Percentiles rank a stretch among this genome's conserved stretches.
These are phyloP conservation scores for Verticillium klebahnii DNA, from an alignment of 2,329 filamentous ascomycete genomes.

Conservation along the genomic window DNA sequence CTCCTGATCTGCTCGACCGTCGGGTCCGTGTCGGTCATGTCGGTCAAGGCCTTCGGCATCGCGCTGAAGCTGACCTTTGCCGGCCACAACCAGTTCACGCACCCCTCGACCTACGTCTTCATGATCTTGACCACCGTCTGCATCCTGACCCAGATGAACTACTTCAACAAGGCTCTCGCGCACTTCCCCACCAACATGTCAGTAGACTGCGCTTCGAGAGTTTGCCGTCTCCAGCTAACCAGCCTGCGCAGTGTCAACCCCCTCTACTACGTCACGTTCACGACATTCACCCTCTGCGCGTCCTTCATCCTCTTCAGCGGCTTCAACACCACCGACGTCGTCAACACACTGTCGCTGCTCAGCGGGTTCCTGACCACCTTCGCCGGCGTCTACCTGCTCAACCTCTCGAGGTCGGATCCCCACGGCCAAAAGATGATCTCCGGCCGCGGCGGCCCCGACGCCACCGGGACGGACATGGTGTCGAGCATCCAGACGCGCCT, in stretches of 20 bases:
- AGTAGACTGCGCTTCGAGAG: slow-evolving; percentile 26
- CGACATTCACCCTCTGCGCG: slow-evolving; percentile 86
- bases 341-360: slow-evolving; percentile 88
- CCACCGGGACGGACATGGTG: slow-evolving; percentile 86
- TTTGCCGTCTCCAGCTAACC: not conserved
- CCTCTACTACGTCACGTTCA: slow-evolving; percentile 96
- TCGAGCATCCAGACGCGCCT: slow-evolving; percentile 84
- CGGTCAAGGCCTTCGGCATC: slow-evolving; percentile 97
- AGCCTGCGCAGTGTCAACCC: slow-evolving; percentile 72
- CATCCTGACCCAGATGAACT: slow-evolving; percentile 99
- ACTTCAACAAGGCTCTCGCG: slow-evolving; percentile 97
- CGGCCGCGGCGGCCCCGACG: slow-evolving; percentile 61
- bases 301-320: slow-evolving; percentile 95
- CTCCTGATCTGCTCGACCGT: slow-evolving; percentile 97
- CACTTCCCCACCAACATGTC: slow-evolving; percentile 98
- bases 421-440: slow-evolving; percentile 67
- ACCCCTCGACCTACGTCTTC: slow-evolving; percentile 96
- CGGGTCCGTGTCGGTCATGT: slow-evolving; percentile 97
- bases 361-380: slow-evolving; percentile 95
- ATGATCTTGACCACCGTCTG: slow-evolving; percentile 89
- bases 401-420: slow-evolving; percentile 89
- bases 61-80: slow-evolving; percentile 91
- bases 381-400: slow-evolving; percentile 90
- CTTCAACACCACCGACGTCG: slow-evolving; percentile 89
- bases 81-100: slow-evolving; percentile 91